Evolutionary conservation across 306 rosid species (phyloP).

Genomic region (Fragaria vesca): DNA sequence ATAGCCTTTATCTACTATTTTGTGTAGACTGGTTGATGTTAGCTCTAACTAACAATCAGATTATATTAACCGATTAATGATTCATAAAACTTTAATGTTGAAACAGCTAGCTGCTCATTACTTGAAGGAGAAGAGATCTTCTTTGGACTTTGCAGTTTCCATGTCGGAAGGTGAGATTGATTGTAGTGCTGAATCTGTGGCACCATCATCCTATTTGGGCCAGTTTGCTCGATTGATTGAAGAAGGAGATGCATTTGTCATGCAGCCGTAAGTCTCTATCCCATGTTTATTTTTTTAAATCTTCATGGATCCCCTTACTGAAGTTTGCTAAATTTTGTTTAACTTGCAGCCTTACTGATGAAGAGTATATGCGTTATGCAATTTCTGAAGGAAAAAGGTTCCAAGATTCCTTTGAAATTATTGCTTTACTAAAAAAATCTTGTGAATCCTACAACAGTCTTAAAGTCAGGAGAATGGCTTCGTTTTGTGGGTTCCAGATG

Average conservation of each 20-base stretch:
- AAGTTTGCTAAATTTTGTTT: constrained; percentile 28
- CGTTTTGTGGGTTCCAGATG: constrained; percentile 81
- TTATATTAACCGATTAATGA: background rate
- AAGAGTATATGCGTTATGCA: constrained; percentile 61
- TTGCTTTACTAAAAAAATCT: constrained; percentile 73
- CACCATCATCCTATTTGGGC: constrained; percentile 74
- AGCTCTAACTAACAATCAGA: background rate
- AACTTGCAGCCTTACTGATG: constrained; percentile 78
- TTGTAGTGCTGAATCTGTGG: constrained; percentile 61
- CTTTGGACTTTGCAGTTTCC: constrained; percentile 65
- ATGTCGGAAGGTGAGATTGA: constrained; percentile 68
- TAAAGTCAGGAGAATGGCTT: constrained; percentile 68
- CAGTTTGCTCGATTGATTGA: constrained; percentile 81
- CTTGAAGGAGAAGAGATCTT: constrained; percentile 78
- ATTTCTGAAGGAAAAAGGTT: constrained; percentile 82
- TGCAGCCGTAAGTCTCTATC: constrained; percentile 72
- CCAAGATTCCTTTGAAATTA: constrained; percentile 84
- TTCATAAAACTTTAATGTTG: constrained; percentile 19
- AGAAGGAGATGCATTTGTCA: constrained; percentile 59
- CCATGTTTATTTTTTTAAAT: background rate
- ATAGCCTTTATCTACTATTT: background rate
- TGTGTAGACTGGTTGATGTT: background rate
- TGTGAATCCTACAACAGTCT: constrained; percentile 59
- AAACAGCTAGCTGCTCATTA: constrained; percentile 88
- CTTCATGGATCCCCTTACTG: constrained; percentile 9